A percentile compares a stretch with the other conserved stretches of the same genome.
Conservation (phyloP, 1,284 basidiomycete species). For the Cutaneotrichosporon sp. region DNA sequence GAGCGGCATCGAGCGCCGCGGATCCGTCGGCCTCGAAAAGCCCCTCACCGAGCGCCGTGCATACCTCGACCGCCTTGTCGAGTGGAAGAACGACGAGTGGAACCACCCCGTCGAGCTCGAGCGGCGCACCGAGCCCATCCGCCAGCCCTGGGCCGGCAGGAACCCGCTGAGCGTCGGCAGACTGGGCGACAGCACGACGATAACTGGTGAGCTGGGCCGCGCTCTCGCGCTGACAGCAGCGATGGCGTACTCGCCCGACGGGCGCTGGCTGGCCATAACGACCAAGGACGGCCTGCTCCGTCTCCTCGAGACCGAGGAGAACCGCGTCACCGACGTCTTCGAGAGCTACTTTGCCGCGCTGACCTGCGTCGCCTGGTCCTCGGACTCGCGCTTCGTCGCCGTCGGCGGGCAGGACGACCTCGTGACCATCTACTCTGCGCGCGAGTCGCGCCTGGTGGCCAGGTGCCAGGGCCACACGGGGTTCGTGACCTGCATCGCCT, state of each 20-base stretch:
- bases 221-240: conserved; percentile 58
- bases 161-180: conserved; percentile 52
- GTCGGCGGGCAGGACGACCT: conserved; percentile 94
- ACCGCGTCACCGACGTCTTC: conserved; percentile 84
- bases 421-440: conserved; percentile 86
- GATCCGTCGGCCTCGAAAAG: background rate
- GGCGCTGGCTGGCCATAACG: conserved; percentile 78
- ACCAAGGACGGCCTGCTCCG: conserved; percentile 86
- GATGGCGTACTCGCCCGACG: conserved; percentile 87
- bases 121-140: conserved; percentile 38
- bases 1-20: conserved; percentile 3
- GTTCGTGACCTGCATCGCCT: conserved; percentile 85
- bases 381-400: conserved; percentile 88
- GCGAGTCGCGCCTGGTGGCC: conserved; percentile 90
- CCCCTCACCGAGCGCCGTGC: conserved; percentile 10
- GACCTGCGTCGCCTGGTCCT: conserved; percentile 83
- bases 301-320: conserved; percentile 79
- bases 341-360: conserved; percentile 89
- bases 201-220: conserved; percentile 64
- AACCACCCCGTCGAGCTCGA: conserved; percentile 26
- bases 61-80: conserved; percentile 34
- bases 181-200: conserved; percentile 56
- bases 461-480: conserved; percentile 95
- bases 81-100: conserved; percentile 54
- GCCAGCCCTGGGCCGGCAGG: conserved; percentile 48